Evolutionary conservation across 1,139 yeast species (phyloP), one percentile per base, ranked within the genome.

Genomic region (Sugiyamaella pinicola): DNA sequence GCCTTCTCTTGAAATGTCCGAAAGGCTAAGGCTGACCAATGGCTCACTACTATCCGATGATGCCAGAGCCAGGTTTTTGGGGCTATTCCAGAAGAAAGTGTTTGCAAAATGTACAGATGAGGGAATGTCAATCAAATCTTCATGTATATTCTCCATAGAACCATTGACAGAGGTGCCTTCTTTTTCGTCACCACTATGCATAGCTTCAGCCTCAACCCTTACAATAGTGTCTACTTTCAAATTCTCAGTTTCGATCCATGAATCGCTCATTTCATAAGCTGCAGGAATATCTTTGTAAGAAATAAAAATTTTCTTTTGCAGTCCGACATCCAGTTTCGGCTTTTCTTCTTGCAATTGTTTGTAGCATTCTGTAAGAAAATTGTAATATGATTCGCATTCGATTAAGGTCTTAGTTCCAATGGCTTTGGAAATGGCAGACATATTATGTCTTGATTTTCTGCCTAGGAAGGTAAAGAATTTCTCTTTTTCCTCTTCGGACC

Each of bases 251-350:
- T 65, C 64, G 1, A 79, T 64, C 66, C 78, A 81, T 18, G 69
- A 68, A 17, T 72, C 73, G 55, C 78, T 74, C 77, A 82, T 76
- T 63, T 83, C 88, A 57, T 70, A 69, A 0, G 84, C 79, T 1
- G 73, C 69, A 0, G 87, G 87, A 24, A 82, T 65, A 2, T 79
- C 79, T 21, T 66, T 65, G 63, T 75, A 73, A 13, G 55, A 49
- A 15, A 44, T 19, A 21, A 21, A 49, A 46, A 63, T 56, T 12
- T 56, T 52, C 13, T 56, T 54, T 41, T 70, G 65, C 41, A 65
- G 74, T 5, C n/a, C 17, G 7, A n/a, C 5, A 21, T 21, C 37
- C 8, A 29, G 12, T 9, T 13, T n/a, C 13, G 29, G 18, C 17
- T 28, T 37, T 21, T 28, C 10, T 37, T 17, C 13, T 12, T 21